Base-by-base conservation (phyloP, 1,284 basidiomycete species). In the Chiua sp. region DNA sequence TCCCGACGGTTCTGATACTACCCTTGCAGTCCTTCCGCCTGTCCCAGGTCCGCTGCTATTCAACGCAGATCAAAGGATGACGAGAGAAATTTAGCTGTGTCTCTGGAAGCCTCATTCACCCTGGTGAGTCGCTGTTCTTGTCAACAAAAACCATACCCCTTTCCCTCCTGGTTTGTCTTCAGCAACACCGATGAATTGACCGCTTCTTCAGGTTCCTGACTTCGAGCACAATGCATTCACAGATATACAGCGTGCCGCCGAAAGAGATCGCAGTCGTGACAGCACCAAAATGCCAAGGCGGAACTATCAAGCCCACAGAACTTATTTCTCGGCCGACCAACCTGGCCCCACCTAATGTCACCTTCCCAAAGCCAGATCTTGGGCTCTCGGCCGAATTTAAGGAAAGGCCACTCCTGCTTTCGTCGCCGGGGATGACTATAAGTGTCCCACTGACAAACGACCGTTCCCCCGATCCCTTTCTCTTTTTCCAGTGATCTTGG, bases 291-390 rank as follows among this genome's bases (percentile, higher is more conserved):
- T 63, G 80, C 83, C 37, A 77, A 79, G 61, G 85, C 12, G 89
- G 88, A 30, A 87, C 83, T 51, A 89, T 92, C 75, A 89, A 90
- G 65, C 86, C 90, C 51, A 92, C 92, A 89, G 90, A 92, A 66
- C 92, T 92, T 76, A 92, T 3, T 93, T 93, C 73, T 87, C 87
- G 67, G 81, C 92, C 66, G 91, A 93, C 74, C 86, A 87, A 61
- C 87, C 87, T 47, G 70, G 78, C 26, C 79, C 83, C 18, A 71
- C 75, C n/a, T 73, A 79, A 79, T 57, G 67, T 75, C 39, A 22
- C 63, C 46, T 82, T 84, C 66, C 81, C 83, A 67, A 89, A 88
- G 72, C 87, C 88, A 10, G 86, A 88, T 72, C 77, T 86, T 48
- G 85, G 85, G 71, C 87, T 87, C 8, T 87, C 86, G n/a, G 75